These are phyloP conservation scores for Epichloe festucae DNA, from an alignment of 2,329 filamentous ascomycete species.

Conservation along the genomic window DNA sequence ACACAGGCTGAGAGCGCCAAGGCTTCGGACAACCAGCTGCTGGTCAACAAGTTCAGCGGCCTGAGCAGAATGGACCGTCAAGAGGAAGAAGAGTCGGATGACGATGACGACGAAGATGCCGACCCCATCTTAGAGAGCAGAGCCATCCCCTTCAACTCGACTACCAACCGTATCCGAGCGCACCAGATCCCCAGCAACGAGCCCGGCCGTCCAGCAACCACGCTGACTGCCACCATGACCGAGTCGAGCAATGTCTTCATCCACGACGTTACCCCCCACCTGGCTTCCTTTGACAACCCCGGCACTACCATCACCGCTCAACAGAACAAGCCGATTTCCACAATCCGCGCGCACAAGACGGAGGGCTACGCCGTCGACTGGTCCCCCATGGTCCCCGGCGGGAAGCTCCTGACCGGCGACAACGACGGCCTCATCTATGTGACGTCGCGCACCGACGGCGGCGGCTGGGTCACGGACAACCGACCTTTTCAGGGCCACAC, in stretches of 20 bases:
- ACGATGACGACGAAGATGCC: constrained; percentile 61
- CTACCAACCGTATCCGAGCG: constrained; percentile 84
- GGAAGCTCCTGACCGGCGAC: constrained; percentile 85
- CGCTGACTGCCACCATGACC: constrained; percentile 82
- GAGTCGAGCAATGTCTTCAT: constrained; percentile 82
- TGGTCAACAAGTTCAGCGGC: constrained; percentile 93
- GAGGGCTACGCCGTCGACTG: constrained; percentile 98
- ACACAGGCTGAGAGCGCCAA: constrained; percentile 74
- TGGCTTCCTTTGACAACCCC: constrained; percentile 79
- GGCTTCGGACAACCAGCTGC: constrained; percentile 78
- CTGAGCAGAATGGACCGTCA: constrained; percentile 74
- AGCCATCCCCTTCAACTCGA: constrained; percentile 71
- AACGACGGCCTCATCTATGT: constrained; percentile 80
- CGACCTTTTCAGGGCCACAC: constrained; percentile 74
- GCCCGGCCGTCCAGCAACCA: constrained; percentile 59
- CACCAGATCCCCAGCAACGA: constrained; percentile 67
- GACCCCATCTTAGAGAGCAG: constrained; percentile 93
- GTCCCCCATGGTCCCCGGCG: constrained; percentile 65
- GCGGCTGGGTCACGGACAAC: constrained; percentile 78
- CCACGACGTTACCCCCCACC: constrained; percentile 88
- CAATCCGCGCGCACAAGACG: constrained; percentile 77
- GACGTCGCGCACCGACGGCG: constrained; percentile 75
- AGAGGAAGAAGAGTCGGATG: constrained; percentile 51
- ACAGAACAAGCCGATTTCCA: constrained; percentile 79
- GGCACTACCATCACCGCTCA: constrained; percentile 67